Base-by-base conservation (phyloP, 1,139 yeast species). In the Geotrichum klebahnii region DNA sequence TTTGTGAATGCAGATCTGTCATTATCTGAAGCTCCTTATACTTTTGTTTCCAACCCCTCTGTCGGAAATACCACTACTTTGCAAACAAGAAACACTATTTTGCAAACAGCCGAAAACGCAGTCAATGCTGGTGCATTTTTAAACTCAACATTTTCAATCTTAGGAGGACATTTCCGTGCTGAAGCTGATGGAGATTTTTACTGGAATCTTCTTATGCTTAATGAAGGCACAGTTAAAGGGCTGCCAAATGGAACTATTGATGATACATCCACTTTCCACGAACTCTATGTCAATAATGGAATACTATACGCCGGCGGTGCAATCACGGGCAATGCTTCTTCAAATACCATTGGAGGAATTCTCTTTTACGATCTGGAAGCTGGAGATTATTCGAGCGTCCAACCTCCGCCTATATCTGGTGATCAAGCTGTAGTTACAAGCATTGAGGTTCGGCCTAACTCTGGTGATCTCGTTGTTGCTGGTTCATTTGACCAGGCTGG, bases 401-500 rank as follows among this genome's bases (percentile, higher is more conserved):
- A 80, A 59, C 85, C 84, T 3, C 63, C 69, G 4, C 67, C 65
- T 3, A 46, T 68, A 14, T 53, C 48, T 31, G 65, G 65, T 4
- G 66, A 64, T 5, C 54, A 65, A n/a, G 69, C 78, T 2, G 58
- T 63, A 34, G 77, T 86, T 9, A 78, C 76, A 51, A 67, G 83
- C 2, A 67, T 86, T 53, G 79, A 76, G 1, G 72, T 75, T 51
- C 76, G 78, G 56, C 81, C 80, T 31, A 68, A 70, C 29, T 72
- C 73, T 6, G 64, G 74, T 17, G 72, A 76, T 20, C 65, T 89
- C 19, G 71, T 87, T 33, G 84, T 87, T 5, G 96, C 87, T 44
- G 98, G 98, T 22, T 73, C 79, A 43, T 87, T 87, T 61, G 75
- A 74, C 31, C 66, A 71, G 33, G 83, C 84, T 2, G 82, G 85